These are phyloP conservation scores for Phytophthora meadii DNA, from an alignment of 352 stramenopile species.

Conservation along the genomic window DNA sequence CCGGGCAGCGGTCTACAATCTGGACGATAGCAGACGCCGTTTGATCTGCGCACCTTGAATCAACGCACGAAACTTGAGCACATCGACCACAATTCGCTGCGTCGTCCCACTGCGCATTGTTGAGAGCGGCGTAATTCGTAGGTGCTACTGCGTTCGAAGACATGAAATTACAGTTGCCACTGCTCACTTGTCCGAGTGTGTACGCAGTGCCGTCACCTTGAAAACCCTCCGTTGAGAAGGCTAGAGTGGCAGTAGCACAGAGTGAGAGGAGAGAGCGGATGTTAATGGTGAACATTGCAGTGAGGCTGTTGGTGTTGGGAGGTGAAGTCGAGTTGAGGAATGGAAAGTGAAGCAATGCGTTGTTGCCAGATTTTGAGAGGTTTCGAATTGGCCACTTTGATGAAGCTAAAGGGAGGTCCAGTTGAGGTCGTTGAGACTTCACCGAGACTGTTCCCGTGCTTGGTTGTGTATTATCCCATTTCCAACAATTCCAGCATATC, in stretches of 20 bases:
- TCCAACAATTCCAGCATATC: slow-evolving; percentile 8
- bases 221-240: slow-evolving; percentile 28
- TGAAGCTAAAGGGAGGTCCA: slow-evolving; percentile 23
- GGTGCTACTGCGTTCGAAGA: slow-evolving; percentile 32
- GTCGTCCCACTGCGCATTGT: slow-evolving; percentile 55
- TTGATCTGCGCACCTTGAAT: slow-evolving; percentile 30
- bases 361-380: not conserved
- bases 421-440: slow-evolving; percentile 2
- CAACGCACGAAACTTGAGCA: slow-evolving; percentile 48
- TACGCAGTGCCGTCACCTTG: slow-evolving; percentile 55
- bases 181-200: slow-evolving; percentile 36
- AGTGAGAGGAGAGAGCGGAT: slow-evolving; percentile 10
- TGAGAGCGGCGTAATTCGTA: slow-evolving; percentile 58
- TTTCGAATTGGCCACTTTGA: not conserved
- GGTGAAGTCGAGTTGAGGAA: slow-evolving; percentile 23
- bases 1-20: slow-evolving; percentile 48
- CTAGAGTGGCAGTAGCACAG: not conserved
- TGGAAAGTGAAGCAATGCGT: not conserved
- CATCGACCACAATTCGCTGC: slow-evolving; percentile 49
- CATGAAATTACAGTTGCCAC: slow-evolving; percentile 69
- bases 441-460: slow-evolving; percentile 11
- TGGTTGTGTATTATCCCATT: slow-evolving; percentile 23
- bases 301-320: not conserved
- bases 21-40: slow-evolving; percentile 30
- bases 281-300: slow-evolving; percentile 11